phyloP scores from a whole-genome alignment of 345 rosid species.

The Sapria himalayana region DNA sequence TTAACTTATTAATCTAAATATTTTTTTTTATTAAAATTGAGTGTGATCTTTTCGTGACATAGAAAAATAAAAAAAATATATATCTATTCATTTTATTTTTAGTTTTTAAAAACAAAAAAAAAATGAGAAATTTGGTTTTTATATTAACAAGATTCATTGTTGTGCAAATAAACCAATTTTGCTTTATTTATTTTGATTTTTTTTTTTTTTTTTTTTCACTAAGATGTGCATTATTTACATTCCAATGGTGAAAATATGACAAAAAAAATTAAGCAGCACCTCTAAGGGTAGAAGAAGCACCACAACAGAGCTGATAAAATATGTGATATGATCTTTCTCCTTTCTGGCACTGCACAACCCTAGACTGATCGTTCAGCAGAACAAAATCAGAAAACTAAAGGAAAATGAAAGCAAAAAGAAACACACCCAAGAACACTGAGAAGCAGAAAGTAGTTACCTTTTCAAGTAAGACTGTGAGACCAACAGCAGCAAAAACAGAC shows the following conservation, averaged over 20 bases:
- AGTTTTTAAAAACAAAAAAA: no score
- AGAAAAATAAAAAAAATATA: no score
- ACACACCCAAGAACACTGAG: conserved; percentile 6
- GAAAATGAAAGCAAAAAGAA: conserved; percentile 3
- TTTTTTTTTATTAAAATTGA: no score
- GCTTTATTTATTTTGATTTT: no score
- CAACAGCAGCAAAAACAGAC: conserved; percentile 12
- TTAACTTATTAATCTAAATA: no score
- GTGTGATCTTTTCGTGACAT: no score
- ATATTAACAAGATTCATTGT: no score
- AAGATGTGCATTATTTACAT: no score
- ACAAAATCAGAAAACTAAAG: conserved; percentile 2
- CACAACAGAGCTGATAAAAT: conserved; percentile 97
- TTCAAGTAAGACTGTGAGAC: conserved; percentile 71
- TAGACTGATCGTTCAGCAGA: conserved; percentile 52
- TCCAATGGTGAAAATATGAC: not conserved
- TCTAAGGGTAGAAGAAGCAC: conserved; percentile 57
- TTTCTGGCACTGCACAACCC: conserved; percentile 91
- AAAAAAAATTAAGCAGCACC: conserved; percentile 19
- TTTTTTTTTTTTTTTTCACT: no score
- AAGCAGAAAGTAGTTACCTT: conserved; percentile 37
- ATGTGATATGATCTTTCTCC: conserved; percentile 98
- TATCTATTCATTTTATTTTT: no score
- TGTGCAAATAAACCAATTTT: no score
- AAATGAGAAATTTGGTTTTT: no score